phyloP scores from a whole-genome alignment of 257 asterid genomes.

The Phtheirospermum japonicum region DNA sequence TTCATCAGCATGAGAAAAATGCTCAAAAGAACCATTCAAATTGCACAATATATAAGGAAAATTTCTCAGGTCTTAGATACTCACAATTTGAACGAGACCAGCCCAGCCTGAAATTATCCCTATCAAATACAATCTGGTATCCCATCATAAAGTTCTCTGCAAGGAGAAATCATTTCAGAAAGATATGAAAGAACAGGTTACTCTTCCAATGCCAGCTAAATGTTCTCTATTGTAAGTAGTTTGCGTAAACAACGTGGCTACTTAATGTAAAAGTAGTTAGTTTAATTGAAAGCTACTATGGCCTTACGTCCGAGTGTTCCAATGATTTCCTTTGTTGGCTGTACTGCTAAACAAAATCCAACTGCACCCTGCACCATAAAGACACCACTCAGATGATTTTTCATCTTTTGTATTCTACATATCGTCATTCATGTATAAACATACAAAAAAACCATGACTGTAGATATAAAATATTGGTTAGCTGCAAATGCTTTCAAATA shows the following conservation, averaged over 20 bases:
- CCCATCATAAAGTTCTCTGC: conserved; percentile 94
- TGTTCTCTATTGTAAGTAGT: conserved; percentile 12
- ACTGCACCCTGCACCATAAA: conserved; percentile 60
- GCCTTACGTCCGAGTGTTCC: conserved; percentile 92
- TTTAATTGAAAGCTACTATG: conserved; percentile 19
- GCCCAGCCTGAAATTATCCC: conserved; percentile 68
- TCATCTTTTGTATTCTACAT: conserved; percentile 21
- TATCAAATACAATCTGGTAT: conserved; percentile 73
- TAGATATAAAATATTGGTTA: too few relatives aligned
- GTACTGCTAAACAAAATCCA: conserved; percentile 87
- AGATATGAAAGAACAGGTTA: conserved; percentile 24
- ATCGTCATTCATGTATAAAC: too few relatives aligned
- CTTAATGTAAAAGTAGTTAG: conserved; percentile 10
- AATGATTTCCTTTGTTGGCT: conserved; percentile 46
- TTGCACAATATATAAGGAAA: conserved; percentile 16
- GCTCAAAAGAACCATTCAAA: conserved; percentile 17
- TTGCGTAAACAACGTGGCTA: conserved; percentile 9
- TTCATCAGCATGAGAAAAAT: conserved; percentile 19
- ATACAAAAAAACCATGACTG: too few relatives aligned
- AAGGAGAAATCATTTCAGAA: conserved; percentile 27
- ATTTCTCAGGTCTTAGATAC: conserved; percentile 32
- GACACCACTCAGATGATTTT: conserved; percentile 27
- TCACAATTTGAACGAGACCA: conserved; percentile 81
- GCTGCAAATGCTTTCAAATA: too few relatives aligned
- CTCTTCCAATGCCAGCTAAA: too few relatives aligned